phyloP scores from a whole-genome alignment of 1,284 basidiomycete genomes.

The Microbotryomycetes sp. region DNA sequence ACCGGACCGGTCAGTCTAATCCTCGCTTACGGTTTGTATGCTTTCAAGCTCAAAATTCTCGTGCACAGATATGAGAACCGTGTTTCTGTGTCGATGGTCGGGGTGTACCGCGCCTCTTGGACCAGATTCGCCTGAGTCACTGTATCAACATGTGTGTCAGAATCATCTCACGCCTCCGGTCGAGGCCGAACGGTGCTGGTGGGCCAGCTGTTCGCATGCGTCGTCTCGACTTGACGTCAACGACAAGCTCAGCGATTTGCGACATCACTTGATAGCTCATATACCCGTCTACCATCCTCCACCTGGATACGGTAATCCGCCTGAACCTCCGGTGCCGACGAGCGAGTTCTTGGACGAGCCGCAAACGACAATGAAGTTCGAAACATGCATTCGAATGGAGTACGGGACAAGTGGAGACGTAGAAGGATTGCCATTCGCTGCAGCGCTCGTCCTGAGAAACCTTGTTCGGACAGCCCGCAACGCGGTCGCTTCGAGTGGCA shows the following conservation, averaged over 20 bases:
- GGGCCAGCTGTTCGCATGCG: slow-evolving; percentile 16
- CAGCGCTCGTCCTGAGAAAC: slow-evolving; percentile 30
- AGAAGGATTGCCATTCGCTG: slow-evolving; percentile 19
- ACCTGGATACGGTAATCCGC: background rate
- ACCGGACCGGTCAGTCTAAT: slow-evolving; percentile 4
- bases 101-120: slow-evolving; percentile 2
- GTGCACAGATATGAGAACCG: slow-evolving; percentile 7
- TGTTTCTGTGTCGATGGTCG: slow-evolving; percentile 10
- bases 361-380: slow-evolving; percentile 7
- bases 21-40: background rate
- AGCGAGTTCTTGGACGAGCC: slow-evolving; percentile 2
- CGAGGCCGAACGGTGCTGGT: background rate
- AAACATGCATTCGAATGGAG: slow-evolving; percentile 18
- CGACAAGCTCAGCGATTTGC: slow-evolving; percentile 4
- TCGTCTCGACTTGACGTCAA: background rate
- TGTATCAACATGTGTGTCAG: slow-evolving; percentile 16
- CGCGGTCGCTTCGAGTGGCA: slow-evolving; percentile 19
- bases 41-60: background rate
- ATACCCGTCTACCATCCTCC: slow-evolving; percentile 11
- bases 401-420: slow-evolving; percentile 9
- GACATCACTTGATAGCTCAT: slow-evolving; percentile 29
- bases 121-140: background rate
- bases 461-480: slow-evolving; percentile 18
- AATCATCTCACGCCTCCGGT: slow-evolving; percentile 10
- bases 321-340: background rate